Base-by-base conservation (phyloP, 768 basidiomycete genomes). In the Leucocoprinus birnbaumii region DNA sequence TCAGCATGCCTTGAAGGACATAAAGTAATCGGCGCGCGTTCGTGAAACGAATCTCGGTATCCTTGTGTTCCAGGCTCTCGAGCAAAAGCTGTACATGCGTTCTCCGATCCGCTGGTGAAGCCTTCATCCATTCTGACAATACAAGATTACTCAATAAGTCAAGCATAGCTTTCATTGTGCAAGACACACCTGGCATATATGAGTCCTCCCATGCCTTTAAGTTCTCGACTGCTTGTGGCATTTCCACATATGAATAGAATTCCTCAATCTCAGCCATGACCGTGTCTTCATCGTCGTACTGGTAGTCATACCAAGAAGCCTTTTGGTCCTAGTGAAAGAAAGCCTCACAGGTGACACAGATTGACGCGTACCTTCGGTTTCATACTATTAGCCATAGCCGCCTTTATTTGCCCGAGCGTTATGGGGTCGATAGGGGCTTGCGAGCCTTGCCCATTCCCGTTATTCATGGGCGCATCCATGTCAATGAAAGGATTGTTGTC, bases 231-330 rank as follows among this genome's bases (percentile, higher is more conserved):
- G 94, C 87, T 66, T 94, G 91, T 0, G 89, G 83, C 83, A 94
- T 91, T 75, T 98, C 96, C 58, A 93, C 86, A 71, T 97, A 99
- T 19, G 93, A 92, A 70, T 96, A 98, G 73, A 98, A 98, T 71
- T 99, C 97, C 56, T 98, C 91, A 37, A 99, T 86, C 68, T 99
- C 97, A 63, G 90, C 89, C 80, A 96, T 87, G 18, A 98, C 85
- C 3, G 91, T 94, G 70, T 97, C 93, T 65, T 96, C 94, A 68
- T 98, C 95, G 61, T 96, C 91, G 67, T 98, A 98, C 58, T 89
- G 84, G 71, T 89, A 97, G 75, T 94, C 92, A 69, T 90, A 97
- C 62, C 81, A 83, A 8, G 84, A 85, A 90, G 89, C 91, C 93
- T 71, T 63, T 41, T 14, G 51, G 38, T 38, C 16, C 6, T 13